Evolutionary conservation across 163 green algal species (phyloP).

Genomic region (Volvox carteri): DNA sequence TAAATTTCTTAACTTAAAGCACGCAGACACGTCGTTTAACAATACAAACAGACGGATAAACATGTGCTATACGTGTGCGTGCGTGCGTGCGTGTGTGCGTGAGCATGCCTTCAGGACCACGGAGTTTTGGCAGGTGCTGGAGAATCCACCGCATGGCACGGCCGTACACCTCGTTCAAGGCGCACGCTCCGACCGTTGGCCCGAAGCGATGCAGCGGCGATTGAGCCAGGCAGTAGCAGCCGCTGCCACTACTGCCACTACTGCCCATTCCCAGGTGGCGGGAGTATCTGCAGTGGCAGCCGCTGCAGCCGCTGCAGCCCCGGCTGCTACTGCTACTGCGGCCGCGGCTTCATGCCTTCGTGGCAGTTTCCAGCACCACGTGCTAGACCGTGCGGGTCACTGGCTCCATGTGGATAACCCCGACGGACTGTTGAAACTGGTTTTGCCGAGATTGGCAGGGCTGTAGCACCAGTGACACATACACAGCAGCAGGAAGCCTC

Average conservation of each 20-base stretch:
- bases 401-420: conserved; percentile 92
- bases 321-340: not conserved
- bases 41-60: too few species aligned
- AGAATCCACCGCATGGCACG: conserved; percentile 63
- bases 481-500: too few species aligned
- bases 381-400: conserved; percentile 83
- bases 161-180: conserved; percentile 78
- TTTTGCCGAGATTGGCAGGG: conserved; percentile 66
- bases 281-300: not conserved
- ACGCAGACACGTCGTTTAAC: too few species aligned
- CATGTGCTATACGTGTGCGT: too few species aligned
- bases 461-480: not conserved
- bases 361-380: conserved; percentile 61
- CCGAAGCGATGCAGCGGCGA: conserved; percentile 42
- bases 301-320: not conserved
- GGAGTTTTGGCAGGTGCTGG: conserved; percentile 71
- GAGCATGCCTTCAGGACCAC: conserved; percentile 61
- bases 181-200: conserved; percentile 71
- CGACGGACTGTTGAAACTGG: conserved; percentile 75
- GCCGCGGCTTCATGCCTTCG: too few species aligned
- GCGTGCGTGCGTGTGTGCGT: too few species aligned
- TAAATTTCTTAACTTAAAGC: too few species aligned
- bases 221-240: conserved; percentile 41
- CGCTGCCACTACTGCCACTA: not conserved
- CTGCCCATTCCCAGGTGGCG: not conserved